These are phyloP conservation scores for Scleroderma citrinum DNA, from an alignment of 768 basidiomycete genomes.

Conservation along the genomic window DNA sequence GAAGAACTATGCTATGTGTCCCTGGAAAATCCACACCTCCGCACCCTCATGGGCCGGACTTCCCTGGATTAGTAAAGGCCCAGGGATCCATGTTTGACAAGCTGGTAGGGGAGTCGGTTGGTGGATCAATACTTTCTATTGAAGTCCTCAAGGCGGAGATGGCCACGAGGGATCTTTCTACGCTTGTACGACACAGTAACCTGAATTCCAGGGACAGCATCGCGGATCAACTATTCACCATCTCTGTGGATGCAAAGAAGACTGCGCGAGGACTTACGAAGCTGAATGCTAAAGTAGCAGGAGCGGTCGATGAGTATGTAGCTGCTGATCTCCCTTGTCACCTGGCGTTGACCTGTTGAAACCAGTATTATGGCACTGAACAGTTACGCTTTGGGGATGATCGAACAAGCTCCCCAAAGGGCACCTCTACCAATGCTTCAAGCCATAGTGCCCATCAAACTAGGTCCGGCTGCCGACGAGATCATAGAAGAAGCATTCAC, in stretches of 20 bases:
- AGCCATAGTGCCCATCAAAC: constrained; percentile 37
- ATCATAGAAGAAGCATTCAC: constrained; percentile 51
- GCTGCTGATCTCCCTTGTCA: neutral
- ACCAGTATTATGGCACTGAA: constrained; percentile 68
- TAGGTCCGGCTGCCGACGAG: constrained; percentile 32
- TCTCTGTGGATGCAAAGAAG: constrained; percentile 56
- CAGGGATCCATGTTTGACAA: constrained; percentile 61
- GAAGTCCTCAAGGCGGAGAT: constrained; percentile 74
- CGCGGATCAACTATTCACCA: constrained; percentile 44
- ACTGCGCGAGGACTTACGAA: constrained; percentile 55
- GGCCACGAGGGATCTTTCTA: constrained; percentile 63
- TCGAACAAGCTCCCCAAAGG: constrained; percentile 33
- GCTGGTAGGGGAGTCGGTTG: constrained; percentile 52
- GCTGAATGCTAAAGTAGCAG: constrained; percentile 61
- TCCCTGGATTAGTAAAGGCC: constrained; percentile 51
- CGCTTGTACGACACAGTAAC: constrained; percentile 57
- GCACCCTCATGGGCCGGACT: constrained; percentile 45
- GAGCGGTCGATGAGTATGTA: constrained; percentile 67
- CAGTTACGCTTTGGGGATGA: constrained; percentile 58
- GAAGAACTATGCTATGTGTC: constrained; percentile 40
- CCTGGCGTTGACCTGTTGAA: constrained; percentile 1
- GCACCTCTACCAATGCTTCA: constrained; percentile 25
- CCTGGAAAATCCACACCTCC: constrained; percentile 19
- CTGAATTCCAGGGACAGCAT: constrained; percentile 55
- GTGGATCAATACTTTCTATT: constrained; percentile 54